These are phyloP conservation scores for Flaveria trinervia DNA, from an alignment of 129 eudicot species.

Conservation along the genomic window DNA sequence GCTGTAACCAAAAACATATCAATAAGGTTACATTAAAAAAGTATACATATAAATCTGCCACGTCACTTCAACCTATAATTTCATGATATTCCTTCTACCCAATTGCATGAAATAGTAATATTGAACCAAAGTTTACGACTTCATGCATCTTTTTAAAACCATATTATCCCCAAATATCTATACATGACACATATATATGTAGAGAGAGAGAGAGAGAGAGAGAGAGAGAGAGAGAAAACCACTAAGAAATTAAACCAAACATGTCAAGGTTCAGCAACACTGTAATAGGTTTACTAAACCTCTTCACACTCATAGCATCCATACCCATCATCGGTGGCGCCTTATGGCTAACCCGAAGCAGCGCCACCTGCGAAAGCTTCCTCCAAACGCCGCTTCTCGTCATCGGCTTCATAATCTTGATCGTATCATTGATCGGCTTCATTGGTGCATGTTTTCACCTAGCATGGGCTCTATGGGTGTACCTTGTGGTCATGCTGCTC, in stretches of 20 bases:
- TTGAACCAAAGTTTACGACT: conserved; percentile 18
- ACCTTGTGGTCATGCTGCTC: conserved; percentile 62
- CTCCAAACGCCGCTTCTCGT: conserved; percentile 80
- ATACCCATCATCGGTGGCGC: conserved; percentile 89
- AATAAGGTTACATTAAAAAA: no score
- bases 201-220: conserved; percentile 2
- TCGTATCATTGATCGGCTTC: conserved; percentile 73
- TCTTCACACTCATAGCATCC: conserved; percentile 74
- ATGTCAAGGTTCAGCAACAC: conserved; percentile 82
- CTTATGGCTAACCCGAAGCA: conserved; percentile 68
- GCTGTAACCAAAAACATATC: no score
- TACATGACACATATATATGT: not conserved
- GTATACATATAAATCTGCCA: not conserved
- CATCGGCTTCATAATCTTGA: conserved; percentile 69
- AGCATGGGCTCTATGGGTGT: conserved; percentile 76
- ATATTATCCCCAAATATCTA: not conserved
- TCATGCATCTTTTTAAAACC: conserved; percentile 28
- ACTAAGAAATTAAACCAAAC: not conserved
- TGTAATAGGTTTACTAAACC: conserved; percentile 79
- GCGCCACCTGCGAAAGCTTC: conserved; percentile 75
- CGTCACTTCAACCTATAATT: conserved; percentile 15
- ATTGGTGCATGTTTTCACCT: conserved; percentile 81
- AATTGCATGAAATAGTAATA: conserved; percentile 35
- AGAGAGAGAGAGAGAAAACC: not conserved
- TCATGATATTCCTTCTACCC: conserved; percentile 28